Evolutionary conservation across 129 eudicot species (phyloP).

Genomic region (Flaveria bidentis): DNA sequence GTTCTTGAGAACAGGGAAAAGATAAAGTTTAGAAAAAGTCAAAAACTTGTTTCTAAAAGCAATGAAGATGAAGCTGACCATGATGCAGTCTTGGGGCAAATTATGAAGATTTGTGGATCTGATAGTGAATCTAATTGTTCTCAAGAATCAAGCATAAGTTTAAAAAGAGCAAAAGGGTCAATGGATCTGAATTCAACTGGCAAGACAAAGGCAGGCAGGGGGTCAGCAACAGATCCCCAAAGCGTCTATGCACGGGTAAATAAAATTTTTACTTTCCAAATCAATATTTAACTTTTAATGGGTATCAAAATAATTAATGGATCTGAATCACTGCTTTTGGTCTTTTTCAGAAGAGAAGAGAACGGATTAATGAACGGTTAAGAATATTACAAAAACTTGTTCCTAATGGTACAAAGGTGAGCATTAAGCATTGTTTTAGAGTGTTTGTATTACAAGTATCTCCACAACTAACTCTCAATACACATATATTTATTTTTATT

Average conservation of each 20-base stretch:
- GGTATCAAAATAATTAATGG: conserved; percentile 6
- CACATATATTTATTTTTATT: not conserved
- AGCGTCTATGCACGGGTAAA: conserved; percentile 83
- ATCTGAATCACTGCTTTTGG: not conserved
- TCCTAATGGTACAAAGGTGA: conserved; percentile 87
- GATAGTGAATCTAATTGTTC: conserved; percentile 57
- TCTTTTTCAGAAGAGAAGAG: conserved; percentile 70
- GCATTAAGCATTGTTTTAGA: conserved; percentile 21
- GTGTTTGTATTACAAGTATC: not conserved
- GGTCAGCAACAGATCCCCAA: conserved; percentile 80
- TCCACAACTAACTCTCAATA: not conserved
- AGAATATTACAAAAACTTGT: conserved; percentile 70
- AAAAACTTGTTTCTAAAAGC: conserved; percentile 25
- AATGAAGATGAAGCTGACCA: conserved; percentile 31
- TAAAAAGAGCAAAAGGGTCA: conserved; percentile 22
- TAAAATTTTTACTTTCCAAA: not conserved
- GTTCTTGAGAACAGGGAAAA: conserved; percentile 50
- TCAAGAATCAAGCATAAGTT: conserved; percentile 37
- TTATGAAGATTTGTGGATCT: conserved; percentile 43
- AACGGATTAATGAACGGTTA: conserved; percentile 69
- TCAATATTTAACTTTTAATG: not conserved
- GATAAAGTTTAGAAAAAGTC: conserved; percentile 43
- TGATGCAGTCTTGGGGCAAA: conserved; percentile 22
- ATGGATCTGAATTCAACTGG: conserved; percentile 33
- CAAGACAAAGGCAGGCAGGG: conserved; percentile 55